Evolutionary conservation across 1,284 basidiomycete genomes (phyloP).

Genomic region (Ustanciosporium gigantosporum): DNA sequence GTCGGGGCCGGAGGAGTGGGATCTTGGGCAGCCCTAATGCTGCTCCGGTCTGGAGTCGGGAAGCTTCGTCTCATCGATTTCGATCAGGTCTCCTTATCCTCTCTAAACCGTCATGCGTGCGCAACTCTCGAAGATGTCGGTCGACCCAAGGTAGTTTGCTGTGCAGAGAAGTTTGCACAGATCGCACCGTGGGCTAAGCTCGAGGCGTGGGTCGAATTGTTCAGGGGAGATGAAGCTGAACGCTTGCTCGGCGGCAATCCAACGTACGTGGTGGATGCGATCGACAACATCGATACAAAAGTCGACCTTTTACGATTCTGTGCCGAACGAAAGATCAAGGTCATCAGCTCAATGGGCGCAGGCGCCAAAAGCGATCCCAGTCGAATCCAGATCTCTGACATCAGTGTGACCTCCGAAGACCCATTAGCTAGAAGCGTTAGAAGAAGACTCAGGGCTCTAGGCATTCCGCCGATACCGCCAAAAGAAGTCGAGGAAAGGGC

Average conservation of each 20-base stretch:
- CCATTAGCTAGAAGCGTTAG: slow-evolving; percentile 90
- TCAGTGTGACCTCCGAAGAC: slow-evolving; percentile 90
- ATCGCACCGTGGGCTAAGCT: slow-evolving; percentile 72
- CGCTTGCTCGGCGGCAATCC: slow-evolving; percentile 44
- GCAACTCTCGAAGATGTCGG: slow-evolving; percentile 91
- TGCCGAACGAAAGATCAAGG: slow-evolving; percentile 48
- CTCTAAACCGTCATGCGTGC: slow-evolving; percentile 75
- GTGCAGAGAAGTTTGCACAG: slow-evolving; percentile 71
- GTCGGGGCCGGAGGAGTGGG: slow-evolving; percentile 96
- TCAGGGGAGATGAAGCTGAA: slow-evolving; percentile 32
- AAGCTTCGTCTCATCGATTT: slow-evolving; percentile 58
- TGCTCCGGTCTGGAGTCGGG: slow-evolving; percentile 54
- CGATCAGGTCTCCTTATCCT: slow-evolving; percentile 64
- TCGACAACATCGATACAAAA: slow-evolving; percentile 95
- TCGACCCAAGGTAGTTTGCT: slow-evolving; percentile 86
- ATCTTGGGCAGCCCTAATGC: slow-evolving; percentile 92
- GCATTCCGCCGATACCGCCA: slow-evolving; percentile 47
- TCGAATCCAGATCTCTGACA: slow-evolving; percentile 89
- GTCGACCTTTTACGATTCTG: slow-evolving; percentile 58
- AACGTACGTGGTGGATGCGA: slow-evolving; percentile 63
- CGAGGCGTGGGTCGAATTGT: slow-evolving; percentile 63
- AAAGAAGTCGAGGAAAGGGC: slow-evolving; percentile 31
- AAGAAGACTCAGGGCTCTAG: slow-evolving; percentile 69
- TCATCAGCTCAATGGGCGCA: slow-evolving; percentile 93
- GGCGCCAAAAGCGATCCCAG: slow-evolving; percentile 96